phyloP scores from a whole-genome alignment of 2,329 filamentous ascomycete genomes.

The Colletotrichum higginsianum region DNA sequence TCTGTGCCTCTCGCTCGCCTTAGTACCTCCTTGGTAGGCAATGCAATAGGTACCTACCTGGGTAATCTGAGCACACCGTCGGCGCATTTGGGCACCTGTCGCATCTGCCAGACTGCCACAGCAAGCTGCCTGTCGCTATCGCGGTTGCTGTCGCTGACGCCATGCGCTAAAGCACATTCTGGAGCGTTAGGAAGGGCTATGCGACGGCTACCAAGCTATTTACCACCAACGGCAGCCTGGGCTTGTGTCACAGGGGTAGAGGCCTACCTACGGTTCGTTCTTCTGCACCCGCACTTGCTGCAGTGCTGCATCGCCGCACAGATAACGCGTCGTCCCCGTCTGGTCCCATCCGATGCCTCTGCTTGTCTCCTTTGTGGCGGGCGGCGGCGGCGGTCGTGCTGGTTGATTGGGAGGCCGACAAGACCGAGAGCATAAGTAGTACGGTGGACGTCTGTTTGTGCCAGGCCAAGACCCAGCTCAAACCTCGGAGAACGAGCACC shows the following conservation, averaged over 20 bases:
- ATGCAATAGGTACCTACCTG: too few relatives aligned
- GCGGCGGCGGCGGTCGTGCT: too few relatives aligned
- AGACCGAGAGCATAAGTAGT: neutral
- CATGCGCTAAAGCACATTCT: conserved; percentile 15
- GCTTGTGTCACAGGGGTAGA: conserved; percentile 13
- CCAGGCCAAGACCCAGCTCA: neutral
- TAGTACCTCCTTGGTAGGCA: too few relatives aligned
- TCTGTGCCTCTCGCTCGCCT: neutral
- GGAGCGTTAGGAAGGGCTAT: conserved; percentile 19
- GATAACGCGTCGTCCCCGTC: conserved; percentile 31
- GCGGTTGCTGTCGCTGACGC: neutral
- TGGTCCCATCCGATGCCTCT: conserved; percentile 6
- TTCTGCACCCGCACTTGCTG: neutral
- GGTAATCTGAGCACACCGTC: neutral
- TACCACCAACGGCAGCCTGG: neutral
- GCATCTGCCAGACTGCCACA: neutral
- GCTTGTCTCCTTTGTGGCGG: too few relatives aligned
- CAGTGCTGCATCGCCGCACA: conserved; percentile 25
- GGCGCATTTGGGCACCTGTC: neutral
- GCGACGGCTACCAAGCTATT: conserved; percentile 7
- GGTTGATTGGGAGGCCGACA: neutral
- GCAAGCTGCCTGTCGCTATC: too few relatives aligned
- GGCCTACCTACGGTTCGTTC: too few relatives aligned
- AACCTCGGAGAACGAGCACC: conserved; percentile 17
- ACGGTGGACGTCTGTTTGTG: neutral